These are phyloP conservation scores for Biancaea sappan DNA, from an alignment of 306 rosid species.

Conservation along the genomic window DNA sequence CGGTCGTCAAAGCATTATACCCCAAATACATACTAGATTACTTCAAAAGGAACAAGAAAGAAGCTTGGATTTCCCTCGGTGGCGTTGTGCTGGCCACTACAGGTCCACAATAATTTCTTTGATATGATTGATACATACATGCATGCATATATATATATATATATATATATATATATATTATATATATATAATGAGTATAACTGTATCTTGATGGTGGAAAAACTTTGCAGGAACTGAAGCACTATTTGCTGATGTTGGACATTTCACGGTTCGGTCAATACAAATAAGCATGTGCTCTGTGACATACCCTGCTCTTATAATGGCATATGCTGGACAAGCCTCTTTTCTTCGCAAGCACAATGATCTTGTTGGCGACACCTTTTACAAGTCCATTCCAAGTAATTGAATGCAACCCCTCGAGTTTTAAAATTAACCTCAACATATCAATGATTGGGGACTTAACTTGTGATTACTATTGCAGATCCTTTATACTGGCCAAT, in stretches of 20 bases:
- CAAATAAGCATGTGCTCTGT: slow-evolving; percentile 78
- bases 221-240: slow-evolving; percentile 72
- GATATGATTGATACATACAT: too few relatives aligned
- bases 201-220: neutral
- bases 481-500: slow-evolving; percentile 68
- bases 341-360: slow-evolving; percentile 67
- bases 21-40: slow-evolving; percentile 65
- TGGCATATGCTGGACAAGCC: slow-evolving; percentile 81
- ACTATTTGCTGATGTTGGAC: slow-evolving; percentile 87
- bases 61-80: slow-evolving; percentile 93
- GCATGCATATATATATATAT: too few relatives aligned
- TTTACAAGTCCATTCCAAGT: slow-evolving; percentile 74
- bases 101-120: slow-evolving; percentile 40
- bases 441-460: too few relatives aligned
- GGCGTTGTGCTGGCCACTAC: slow-evolving; percentile 67
- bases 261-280: slow-evolving; percentile 69
- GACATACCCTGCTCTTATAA: slow-evolving; percentile 68
- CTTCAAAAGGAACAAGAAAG: slow-evolving; percentile 60
- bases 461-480: slow-evolving; percentile 36
- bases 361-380: slow-evolving; percentile 45
- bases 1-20: slow-evolving; percentile 66
- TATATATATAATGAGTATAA: too few relatives aligned
- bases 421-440: too few relatives aligned
- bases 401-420: neutral
- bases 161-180: too few relatives aligned